phyloP scores from a whole-genome alignment of 2,329 filamentous ascomycete genomes.

The Plectosphaerella sp. region DNA sequence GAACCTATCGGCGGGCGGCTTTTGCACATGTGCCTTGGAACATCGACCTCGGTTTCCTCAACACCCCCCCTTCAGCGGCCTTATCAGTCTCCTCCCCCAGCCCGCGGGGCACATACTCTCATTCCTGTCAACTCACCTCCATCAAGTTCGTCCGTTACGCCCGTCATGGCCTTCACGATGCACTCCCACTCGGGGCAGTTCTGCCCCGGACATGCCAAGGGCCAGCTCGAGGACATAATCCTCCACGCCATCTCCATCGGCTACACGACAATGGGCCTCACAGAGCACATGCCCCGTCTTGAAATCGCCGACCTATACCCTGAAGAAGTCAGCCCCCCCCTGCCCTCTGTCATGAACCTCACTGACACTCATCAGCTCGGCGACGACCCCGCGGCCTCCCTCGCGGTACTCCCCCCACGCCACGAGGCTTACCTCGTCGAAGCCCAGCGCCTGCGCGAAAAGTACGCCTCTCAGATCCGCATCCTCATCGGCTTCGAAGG shows the following conservation, averaged over 20 bases:
- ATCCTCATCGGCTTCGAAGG: conserved; percentile 88
- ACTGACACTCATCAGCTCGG: conserved; percentile 34
- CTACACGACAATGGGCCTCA: conserved; percentile 81
- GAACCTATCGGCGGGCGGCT: not conserved
- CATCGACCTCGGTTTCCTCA: not conserved
- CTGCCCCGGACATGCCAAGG: conserved; percentile 83
- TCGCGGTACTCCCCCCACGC: conserved; percentile 44
- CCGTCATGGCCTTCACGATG: conserved; percentile 87
- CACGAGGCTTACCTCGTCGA: conserved; percentile 73
- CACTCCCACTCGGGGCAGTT: conserved; percentile 98
- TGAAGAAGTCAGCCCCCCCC: conserved; percentile 61
- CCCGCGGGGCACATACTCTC: not conserved
- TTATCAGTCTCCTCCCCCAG: not conserved
- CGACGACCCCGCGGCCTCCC: conserved; percentile 41
- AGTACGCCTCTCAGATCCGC: conserved; percentile 67
- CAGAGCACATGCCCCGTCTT: conserved; percentile 90
- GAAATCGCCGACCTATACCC: conserved; percentile 77
- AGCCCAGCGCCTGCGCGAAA: conserved; percentile 65
- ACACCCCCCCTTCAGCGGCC: not conserved
- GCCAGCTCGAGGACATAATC: conserved; percentile 80
- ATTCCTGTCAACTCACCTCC: not conserved
- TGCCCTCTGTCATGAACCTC: not conserved
- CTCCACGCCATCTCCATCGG: conserved; percentile 71
- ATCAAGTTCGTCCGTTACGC: not conserved
- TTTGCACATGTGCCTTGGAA: not conserved